Evolutionary conservation across 2,329 filamentous ascomycete species (phyloP), one percentile per base, ranked within the genome.

Genomic region (Xylaria sp.): DNA sequence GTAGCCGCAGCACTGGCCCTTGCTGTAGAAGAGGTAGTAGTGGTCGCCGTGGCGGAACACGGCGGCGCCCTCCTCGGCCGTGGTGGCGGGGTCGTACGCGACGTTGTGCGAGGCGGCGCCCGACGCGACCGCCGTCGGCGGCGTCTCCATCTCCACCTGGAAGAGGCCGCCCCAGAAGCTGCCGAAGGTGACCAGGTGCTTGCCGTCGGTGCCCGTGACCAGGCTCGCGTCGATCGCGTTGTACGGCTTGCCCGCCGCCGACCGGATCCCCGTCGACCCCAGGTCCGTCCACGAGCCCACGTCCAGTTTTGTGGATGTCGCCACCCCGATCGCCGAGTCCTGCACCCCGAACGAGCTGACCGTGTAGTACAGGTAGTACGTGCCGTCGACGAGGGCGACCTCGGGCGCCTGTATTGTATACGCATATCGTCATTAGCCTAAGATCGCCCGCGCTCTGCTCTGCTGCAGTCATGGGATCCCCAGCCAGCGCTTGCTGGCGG

Each of bases 81-180:
- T 80, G 1, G 69, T 70, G 1, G 76, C 77, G 1, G 69, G 71
- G 45, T 84, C 75, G 66, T 77, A 85, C 0, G 80, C 81, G 40
- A 87, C 68, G 39, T 84, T 78, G 48, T 74, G 71, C 0, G 78
- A 54, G 2, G 41, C 56, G 47, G 52, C 4, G 70, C 39, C 84
- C 79, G 5, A 77, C 74, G 48, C 74, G 58, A 54, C 84, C 83
- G 34, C 73, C 74, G 65, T 87, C 78, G 24, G 78, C 81, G 61
- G 22, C 20, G 50, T 48, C 48, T 50, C 49, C 63, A 68, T 66
- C 22, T 60, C 6, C 1, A 83, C 82, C 64, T 84, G 82, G 72
- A 83, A 87, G 54, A 90, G 77, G 64, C 85, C 81, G 6, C 73
- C 69, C 85, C 86, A 91, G 77, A 88, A 90, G 11, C 83, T 87